A percentile compares a stretch with the other conserved stretches of the same genome.
Conservation (phyloP, 805 yeast genomes). For the Candida patagonica region DNA sequence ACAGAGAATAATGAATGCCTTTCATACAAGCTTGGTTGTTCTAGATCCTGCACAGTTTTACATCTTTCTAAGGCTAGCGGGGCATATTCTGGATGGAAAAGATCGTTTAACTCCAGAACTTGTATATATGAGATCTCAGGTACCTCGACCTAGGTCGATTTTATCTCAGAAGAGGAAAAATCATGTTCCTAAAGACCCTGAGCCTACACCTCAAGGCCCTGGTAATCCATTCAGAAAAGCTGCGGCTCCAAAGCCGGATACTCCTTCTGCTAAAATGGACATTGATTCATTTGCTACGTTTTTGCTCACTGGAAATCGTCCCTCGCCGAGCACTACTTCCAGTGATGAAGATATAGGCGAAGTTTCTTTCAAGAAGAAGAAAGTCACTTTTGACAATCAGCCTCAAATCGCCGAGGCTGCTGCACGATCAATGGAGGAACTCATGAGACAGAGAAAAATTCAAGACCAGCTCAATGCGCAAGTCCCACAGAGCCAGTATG, state of each 20-base stretch:
- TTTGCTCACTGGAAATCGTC: conserved; percentile 71
- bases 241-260: conserved; percentile 1
- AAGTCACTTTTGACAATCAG: conserved; percentile 27
- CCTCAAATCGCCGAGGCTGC: conserved; percentile 34
- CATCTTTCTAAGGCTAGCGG: conserved; percentile 69
- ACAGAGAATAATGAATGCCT: conserved; percentile 27
- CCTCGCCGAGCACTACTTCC: conserved; percentile 21
- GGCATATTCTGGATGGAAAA: conserved; percentile 51
- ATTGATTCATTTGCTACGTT: conserved; percentile 80
- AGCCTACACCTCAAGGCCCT: conserved; percentile 7
- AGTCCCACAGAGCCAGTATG: neutral
- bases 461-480: conserved; percentile 1
- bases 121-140: conserved; percentile 41
- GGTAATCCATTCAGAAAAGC: conserved; percentile 22
- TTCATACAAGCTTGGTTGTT: conserved; percentile 33
- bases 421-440: conserved; percentile 30
- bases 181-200: neutral
- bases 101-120: conserved; percentile 36
- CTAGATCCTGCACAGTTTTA: conserved; percentile 86
- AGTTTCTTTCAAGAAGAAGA: conserved; percentile 19
- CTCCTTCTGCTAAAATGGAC: conserved; percentile 43
- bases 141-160: conserved; percentile 76
- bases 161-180: conserved; percentile 44
- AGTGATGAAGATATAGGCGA: conserved; percentile 9
- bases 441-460: conserved; percentile 24